phyloP scores from a whole-genome alignment of 2,329 filamentous ascomycete species.

The Venturia nashicola region DNA sequence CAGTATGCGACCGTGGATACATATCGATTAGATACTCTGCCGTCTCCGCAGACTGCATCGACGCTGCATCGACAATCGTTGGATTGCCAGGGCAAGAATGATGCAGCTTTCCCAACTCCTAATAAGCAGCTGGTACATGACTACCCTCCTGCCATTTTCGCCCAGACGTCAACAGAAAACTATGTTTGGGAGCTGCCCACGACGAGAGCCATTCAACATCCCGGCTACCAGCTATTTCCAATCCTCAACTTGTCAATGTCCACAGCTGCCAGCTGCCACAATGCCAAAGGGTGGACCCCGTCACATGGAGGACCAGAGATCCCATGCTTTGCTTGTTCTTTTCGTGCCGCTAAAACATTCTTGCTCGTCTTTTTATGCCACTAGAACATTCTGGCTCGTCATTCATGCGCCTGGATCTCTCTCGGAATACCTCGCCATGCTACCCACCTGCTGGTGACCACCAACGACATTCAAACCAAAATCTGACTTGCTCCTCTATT shows the following conservation, averaged over 20 bases:
- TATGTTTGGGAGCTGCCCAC: background rate
- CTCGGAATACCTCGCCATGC: background rate
- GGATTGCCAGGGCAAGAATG: background rate
- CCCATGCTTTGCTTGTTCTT: constrained; percentile 1
- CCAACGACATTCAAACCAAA: background rate
- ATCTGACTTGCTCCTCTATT: background rate
- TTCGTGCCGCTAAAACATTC: background rate
- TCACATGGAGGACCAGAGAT: background rate
- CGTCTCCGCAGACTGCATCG: background rate
- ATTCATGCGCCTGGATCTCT: background rate
- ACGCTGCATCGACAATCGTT: background rate
- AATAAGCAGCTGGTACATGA: background rate
- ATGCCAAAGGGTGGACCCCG: background rate
- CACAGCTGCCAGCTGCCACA: background rate
- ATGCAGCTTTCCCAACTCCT: background rate
- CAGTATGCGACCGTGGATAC: background rate
- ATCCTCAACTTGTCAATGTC: background rate
- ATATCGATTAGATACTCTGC: background rate
- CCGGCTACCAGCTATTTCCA: background rate
- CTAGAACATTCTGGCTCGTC: background rate
- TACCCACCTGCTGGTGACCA: too few relatives aligned
- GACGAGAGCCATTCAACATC: background rate
- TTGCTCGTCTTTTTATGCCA: background rate
- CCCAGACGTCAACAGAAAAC: background rate
- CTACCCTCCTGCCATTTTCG: background rate